A percentile compares a stretch with the other conserved stretches of the same genome.
Evolutionary conservation across 257 asterid genomes (phyloP).

Genomic region (Gynochthodes officinalis): DNA sequence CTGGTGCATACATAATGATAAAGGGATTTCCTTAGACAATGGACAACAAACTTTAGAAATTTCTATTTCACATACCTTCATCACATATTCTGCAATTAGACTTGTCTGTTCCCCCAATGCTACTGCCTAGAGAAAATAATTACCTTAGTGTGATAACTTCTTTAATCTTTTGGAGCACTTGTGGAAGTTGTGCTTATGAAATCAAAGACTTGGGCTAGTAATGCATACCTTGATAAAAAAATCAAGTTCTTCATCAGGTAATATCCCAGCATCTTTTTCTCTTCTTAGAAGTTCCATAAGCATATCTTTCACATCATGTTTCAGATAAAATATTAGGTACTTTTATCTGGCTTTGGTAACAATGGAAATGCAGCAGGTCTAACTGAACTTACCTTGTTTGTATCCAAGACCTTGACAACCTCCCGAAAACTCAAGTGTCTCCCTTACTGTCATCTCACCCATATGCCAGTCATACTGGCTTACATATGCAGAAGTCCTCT

Average conservation of each 20-base stretch:
- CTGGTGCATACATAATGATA: neutral
- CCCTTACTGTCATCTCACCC: slow-evolving; percentile 93
- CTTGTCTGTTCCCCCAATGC: slow-evolving; percentile 77
- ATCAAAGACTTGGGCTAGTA: slow-evolving; percentile 4
- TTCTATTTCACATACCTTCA: slow-evolving; percentile 62
- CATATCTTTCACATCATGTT: slow-evolving; percentile 54
- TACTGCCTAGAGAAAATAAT: slow-evolving; percentile 70
- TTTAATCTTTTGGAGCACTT: neutral
- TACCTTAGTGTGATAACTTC: slow-evolving; percentile 27
- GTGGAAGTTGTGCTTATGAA: neutral
- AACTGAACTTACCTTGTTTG: slow-evolving; percentile 58
- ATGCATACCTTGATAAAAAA: slow-evolving; percentile 72
- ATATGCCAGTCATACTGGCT: slow-evolving; percentile 86
- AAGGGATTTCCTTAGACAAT: neutral
- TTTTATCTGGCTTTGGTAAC: neutral
- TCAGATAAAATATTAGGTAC: neutral
- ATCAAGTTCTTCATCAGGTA: slow-evolving; percentile 93
- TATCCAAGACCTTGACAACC: slow-evolving; percentile 87
- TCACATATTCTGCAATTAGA: slow-evolving; percentile 63
- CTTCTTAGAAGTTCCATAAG: slow-evolving; percentile 87
- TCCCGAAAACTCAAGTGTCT: slow-evolving; percentile 77
- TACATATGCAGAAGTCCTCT: slow-evolving; percentile 78
- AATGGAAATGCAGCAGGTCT: neutral
- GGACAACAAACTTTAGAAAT: neutral
- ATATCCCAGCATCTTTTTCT: slow-evolving; percentile 72